Conservation (phyloP, 192 early-diverging fungal species). For the Coemansia javaensis region DNA sequence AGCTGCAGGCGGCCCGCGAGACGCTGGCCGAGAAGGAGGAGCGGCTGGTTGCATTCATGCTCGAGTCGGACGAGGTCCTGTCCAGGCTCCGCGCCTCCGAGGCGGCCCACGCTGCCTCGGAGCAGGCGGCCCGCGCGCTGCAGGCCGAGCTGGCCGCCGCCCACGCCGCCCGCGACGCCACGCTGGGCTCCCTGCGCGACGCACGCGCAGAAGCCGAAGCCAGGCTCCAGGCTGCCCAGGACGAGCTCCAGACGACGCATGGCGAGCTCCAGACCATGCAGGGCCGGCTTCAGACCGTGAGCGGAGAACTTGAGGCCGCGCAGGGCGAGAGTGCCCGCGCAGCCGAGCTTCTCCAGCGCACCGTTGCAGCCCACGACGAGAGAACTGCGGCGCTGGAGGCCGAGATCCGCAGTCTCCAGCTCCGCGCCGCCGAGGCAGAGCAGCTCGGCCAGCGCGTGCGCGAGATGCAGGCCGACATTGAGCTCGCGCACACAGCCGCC, state of each 20-base stretch:
- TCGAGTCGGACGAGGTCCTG: conserved; percentile 27
- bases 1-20: conserved; percentile 33
- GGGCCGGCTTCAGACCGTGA: no score
- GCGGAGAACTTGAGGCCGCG: no score
- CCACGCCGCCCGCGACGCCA: not conserved
- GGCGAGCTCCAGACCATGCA: no score
- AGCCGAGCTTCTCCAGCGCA: not conserved
- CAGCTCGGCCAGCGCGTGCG: not conserved
- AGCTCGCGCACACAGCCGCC: not conserved
- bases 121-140: conserved; percentile 5
- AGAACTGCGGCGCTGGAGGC: conserved; percentile 5
- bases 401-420: not conserved
- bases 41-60: conserved; percentile 22
- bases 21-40: conserved; percentile 37
- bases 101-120: not conserved
- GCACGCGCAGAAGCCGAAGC: conserved; percentile 5
- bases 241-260: no score
- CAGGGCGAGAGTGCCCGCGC: not conserved
- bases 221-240: no score
- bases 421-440: not conserved
- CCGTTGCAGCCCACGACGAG: not conserved
- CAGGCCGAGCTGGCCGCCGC: conserved; percentile 6
- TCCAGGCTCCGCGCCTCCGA: conserved; percentile 8
- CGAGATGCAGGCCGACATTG: conserved; percentile 1
- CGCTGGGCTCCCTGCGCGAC: not conserved